phyloP scores from a whole-genome alignment of 495 filamentous ascomycete genomes.

The Haplographium delicatum region DNA sequence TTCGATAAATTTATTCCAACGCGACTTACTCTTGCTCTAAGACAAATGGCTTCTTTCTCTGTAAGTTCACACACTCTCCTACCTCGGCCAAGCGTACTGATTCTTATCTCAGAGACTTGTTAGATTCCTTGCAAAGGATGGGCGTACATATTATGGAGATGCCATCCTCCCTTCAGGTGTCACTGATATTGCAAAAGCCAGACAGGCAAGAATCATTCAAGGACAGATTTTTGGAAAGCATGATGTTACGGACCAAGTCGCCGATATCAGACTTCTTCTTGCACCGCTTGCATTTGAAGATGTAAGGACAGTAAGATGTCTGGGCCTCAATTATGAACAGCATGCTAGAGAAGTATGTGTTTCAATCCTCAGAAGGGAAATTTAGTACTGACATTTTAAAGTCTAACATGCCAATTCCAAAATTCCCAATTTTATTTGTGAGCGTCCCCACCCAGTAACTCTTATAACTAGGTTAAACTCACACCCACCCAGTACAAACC shows the following conservation, averaged over 20 bases:
- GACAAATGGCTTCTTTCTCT: constrained; percentile 34
- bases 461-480: neutral
- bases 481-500: constrained; percentile 61
- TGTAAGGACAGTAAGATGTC: constrained; percentile 68
- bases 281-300: constrained; percentile 63
- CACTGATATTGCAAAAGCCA: constrained; percentile 60
- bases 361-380: neutral
- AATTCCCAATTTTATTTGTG: constrained; percentile 72
- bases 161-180: constrained; percentile 66
- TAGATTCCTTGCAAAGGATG: constrained; percentile 73
- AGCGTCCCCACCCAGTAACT: constrained; percentile 16
- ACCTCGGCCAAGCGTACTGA: neutral
- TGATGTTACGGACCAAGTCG: constrained; percentile 61
- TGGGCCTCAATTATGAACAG: constrained; percentile 77
- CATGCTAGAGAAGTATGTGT: constrained; percentile 67
- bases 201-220: constrained; percentile 60
- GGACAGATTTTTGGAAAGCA: constrained; percentile 72
- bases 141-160: constrained; percentile 76
- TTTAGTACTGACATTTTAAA: constrained; percentile 23
- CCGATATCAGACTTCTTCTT: constrained; percentile 62
- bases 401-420: constrained; percentile 67
- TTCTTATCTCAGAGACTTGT: constrained; percentile 55
- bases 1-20: neutral
- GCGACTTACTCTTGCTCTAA: neutral
- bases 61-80: constrained; percentile 23